These are phyloP conservation scores for Breviolum minutum DNA, from an alignment of 73 alveolate genomes.

Conservation along the genomic window DNA sequence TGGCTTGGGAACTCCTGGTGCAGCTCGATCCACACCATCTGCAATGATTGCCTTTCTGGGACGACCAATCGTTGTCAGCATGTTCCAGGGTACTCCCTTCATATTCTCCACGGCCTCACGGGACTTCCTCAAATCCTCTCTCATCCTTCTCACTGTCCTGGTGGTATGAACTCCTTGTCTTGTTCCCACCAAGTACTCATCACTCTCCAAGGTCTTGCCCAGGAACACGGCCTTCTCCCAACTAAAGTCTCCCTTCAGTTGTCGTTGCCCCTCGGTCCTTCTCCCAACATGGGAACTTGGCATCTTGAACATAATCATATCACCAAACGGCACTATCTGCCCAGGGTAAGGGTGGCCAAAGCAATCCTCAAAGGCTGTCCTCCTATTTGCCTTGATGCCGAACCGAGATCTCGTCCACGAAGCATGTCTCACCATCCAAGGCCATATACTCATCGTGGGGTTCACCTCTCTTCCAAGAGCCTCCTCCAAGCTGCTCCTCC, in stretches of 20 bases:
- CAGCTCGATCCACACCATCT: too few species aligned
- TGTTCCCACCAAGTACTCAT: conserved; percentile 21
- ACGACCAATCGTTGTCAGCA: background rate
- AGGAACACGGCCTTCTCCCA: conserved; percentile 10
- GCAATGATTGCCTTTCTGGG: background rate
- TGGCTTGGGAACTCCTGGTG: background rate
- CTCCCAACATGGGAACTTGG: background rate
- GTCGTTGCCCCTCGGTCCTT: background rate
- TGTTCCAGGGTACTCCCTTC: background rate
- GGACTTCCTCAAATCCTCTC: background rate
- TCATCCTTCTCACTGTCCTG: background rate
- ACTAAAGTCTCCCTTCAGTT: background rate
- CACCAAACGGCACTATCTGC: background rate
- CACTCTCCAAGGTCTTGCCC: background rate
- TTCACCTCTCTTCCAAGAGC: background rate
- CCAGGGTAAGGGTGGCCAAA: background rate
- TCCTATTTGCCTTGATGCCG: conserved; percentile 1
- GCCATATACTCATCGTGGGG: background rate
- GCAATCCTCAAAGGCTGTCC: conserved; percentile 24
- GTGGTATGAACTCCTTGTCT: background rate
- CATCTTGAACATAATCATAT: background rate
- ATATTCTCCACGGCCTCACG: background rate
- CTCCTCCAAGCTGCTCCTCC: background rate
- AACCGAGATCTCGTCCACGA: background rate
- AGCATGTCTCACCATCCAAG: conserved; percentile 13